Conservation (phyloP, 2,329 filamentous ascomycete species). For the Phyllosticta paracitricarpa region DNA sequence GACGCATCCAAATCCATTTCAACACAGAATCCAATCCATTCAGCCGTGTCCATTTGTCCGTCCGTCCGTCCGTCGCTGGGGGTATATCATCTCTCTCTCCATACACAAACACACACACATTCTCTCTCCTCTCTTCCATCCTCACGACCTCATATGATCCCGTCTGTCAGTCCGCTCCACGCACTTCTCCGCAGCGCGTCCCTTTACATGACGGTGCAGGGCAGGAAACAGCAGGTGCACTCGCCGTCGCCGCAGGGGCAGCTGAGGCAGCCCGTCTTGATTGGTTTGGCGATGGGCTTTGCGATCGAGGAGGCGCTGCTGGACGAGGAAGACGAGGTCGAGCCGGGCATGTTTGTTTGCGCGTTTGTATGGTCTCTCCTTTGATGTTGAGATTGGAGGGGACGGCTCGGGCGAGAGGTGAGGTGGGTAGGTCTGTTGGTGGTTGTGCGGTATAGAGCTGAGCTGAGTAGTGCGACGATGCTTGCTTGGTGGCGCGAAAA, state of each 20-base stretch:
- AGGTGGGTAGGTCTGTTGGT: not conserved
- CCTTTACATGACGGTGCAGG: not conserved
- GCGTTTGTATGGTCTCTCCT: not conserved
- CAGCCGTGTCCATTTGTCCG: no score
- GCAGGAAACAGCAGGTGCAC: slow-evolving; percentile 10
- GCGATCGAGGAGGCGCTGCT: slow-evolving; percentile 1
- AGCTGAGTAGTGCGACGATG: no score
- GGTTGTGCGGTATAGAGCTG: not conserved
- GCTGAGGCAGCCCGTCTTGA: slow-evolving; percentile 10
- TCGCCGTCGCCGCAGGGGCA: slow-evolving; percentile 10
- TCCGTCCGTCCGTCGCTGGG: no score
- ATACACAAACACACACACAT: no score
- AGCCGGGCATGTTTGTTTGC: slow-evolving; percentile 2
- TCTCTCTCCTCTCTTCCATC: no score
- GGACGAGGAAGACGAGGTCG: not conserved
- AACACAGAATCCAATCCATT: no score
- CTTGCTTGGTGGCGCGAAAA: no score
- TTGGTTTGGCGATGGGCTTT: slow-evolving; percentile 8
- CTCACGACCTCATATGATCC: no score
- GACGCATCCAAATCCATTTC: no score
- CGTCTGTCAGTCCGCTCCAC: no score
- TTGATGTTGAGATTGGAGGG: not conserved
- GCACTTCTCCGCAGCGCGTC: not conserved
- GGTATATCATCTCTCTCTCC: no score
- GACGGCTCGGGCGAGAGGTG: not conserved